Evolutionary conservation across 2,329 filamentous ascomycete genomes (phyloP).

Genomic region (Arthrobotrys entomopaga): DNA sequence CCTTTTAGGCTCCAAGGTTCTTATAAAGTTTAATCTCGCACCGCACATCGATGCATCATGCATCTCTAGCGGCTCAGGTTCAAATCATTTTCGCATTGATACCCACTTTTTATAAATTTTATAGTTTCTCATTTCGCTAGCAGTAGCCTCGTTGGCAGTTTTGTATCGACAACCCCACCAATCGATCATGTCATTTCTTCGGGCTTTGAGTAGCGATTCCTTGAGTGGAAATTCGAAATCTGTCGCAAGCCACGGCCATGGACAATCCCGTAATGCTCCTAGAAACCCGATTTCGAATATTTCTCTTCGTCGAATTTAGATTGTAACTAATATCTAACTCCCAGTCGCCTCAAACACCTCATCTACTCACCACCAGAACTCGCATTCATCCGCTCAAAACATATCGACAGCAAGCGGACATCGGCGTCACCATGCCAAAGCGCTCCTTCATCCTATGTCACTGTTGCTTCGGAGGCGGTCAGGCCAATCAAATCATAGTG

Average conservation of each 20-base stretch:
- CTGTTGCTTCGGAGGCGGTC: conserved; percentile 70
- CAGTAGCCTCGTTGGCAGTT: background rate
- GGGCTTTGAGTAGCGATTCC: conserved; percentile 48
- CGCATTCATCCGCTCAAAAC: conserved; percentile 15
- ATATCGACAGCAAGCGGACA: conserved; percentile 24
- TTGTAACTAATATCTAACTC: conserved; percentile 7
- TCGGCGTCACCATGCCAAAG: conserved; percentile 52
- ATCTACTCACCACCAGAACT: conserved; percentile 20
- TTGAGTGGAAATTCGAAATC: conserved; percentile 30
- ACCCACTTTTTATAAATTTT: too few relatives aligned
- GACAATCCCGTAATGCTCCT: conserved; percentile 20
- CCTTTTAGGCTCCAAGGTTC: too few relatives aligned
- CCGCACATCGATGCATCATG: too few relatives aligned
- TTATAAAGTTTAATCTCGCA: too few relatives aligned
- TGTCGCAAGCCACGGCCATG: conserved; percentile 10
- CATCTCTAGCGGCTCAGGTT: too few relatives aligned
- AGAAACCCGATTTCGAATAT: background rate
- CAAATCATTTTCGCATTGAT: background rate
- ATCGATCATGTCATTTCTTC: conserved; percentile 46
- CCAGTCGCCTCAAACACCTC: conserved; percentile 17
- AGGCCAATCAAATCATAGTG: conserved; percentile 63
- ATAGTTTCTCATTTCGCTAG: background rate
- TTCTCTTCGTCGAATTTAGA: background rate
- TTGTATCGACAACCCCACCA: background rate
- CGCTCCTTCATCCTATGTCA: conserved; percentile 64